Base-by-base conservation (phyloP, 2,329 filamentous ascomycete genomes). In the Fusarium sp. region DNA sequence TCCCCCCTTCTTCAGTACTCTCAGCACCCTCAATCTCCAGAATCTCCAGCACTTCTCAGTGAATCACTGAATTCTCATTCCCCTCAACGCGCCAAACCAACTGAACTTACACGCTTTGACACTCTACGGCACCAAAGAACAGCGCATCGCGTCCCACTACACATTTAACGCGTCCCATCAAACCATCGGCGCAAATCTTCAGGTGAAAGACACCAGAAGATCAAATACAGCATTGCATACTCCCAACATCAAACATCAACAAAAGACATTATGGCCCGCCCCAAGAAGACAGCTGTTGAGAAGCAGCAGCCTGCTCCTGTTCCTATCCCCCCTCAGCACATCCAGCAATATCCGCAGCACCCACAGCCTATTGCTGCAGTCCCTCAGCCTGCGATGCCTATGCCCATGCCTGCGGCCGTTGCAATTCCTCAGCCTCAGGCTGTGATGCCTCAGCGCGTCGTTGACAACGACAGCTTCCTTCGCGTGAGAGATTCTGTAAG, bases 401-500 rank as follows among this genome's bases (percentile, higher is more conserved):
- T 81, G 68, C 68, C 72, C 15, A 55, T 81, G 69, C 69, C 74
- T 21, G 47, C 60, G 18, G 54, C 67, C 18, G 44, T 72, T 57
- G 68, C 60, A 42, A 56, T 69, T 55, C 67, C 63, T 10, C 71
- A 65, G 11, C 68, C 63, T 26, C 68, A 65, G 28, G 55, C 62
- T 37, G 57, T 65, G 29, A 59, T 71, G 52, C 72, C 75, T 50
- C 75, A 78, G 64, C 79, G 78, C 59, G 75, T 84, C 41, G 88
- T 92, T 69, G 89, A 93, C 66, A 85, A 92, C 59, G 91, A 93
- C 61, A 91, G 93, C 79, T 95, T 95, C 78, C 86, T 93, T 64
- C 86, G 91, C 77, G 93, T 94, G 48, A 89, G 93, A 75, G 93
- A 97, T 78, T 91, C 89, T 78, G 93, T 97, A 90, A 87, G 92